These are phyloP conservation scores for Fusarium avenaceum DNA, from an alignment of 2,329 filamentous ascomycete genomes.

Conservation along the genomic window DNA sequence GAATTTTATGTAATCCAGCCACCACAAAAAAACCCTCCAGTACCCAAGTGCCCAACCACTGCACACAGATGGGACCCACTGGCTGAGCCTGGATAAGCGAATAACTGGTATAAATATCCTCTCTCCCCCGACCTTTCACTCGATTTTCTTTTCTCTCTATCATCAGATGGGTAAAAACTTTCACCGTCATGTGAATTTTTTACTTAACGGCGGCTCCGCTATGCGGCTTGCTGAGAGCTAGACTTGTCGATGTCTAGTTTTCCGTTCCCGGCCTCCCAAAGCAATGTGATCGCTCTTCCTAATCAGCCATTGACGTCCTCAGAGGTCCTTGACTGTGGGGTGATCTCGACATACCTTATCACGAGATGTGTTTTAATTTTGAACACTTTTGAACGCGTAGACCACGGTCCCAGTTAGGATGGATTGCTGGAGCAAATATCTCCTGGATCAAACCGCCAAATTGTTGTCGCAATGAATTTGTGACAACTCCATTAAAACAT, in stretches of 20 bases:
- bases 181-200: constrained; percentile 54
- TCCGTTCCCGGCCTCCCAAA: constrained; percentile 69
- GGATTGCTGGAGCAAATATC: too few relatives aligned
- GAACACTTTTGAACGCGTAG: neutral
- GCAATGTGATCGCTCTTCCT: constrained; percentile 62
- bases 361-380: neutral
- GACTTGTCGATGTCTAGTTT: constrained; percentile 63
- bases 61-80: neutral
- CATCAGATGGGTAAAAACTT: constrained; percentile 35
- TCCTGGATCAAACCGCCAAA: too few relatives aligned
- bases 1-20: constrained; percentile 24
- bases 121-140: neutral
- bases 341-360: constrained; percentile 60
- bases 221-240: constrained; percentile 69
- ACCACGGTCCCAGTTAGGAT: neutral
- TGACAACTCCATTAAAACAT: too few relatives aligned
- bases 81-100: constrained; percentile 4
- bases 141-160: constrained; percentile 12
- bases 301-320: constrained; percentile 58
- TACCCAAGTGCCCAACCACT: neutral
- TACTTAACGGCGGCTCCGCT: constrained; percentile 66
- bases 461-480: too few relatives aligned
- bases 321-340: constrained; percentile 66
- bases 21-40: constrained; percentile 7
- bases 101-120: constrained; percentile 28